Conservation (phyloP, 1,139 yeast species). For the Debaryomyces psychrophilus region DNA sequence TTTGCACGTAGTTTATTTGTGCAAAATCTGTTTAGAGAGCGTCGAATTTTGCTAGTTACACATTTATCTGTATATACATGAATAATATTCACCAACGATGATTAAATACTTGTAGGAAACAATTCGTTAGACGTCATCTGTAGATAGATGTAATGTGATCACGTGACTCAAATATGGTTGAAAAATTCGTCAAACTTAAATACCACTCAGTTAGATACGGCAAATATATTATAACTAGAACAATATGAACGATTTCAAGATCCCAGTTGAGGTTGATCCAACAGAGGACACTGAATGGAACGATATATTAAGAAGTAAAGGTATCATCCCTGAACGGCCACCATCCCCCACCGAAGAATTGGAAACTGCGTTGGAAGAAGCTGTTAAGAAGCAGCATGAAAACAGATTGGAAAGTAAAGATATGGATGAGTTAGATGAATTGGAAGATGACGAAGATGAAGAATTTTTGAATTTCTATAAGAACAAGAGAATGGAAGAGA, state of each 20-base stretch:
- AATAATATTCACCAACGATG: constrained; percentile 4
- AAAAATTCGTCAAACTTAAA: constrained; percentile 1
- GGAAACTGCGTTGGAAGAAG: constrained; percentile 87
- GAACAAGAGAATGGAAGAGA: constrained; percentile 72
- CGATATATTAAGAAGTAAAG: constrained; percentile 86
- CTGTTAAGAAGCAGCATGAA: constrained; percentile 72
- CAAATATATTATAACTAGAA: not conserved
- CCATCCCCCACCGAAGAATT: constrained; percentile 86
- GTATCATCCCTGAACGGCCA: constrained; percentile 89
- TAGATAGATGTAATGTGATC: not conserved
- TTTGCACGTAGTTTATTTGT: constrained; percentile 1
- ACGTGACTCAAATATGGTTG: constrained; percentile 4
- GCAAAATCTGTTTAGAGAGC: not conserved
- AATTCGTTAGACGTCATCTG: not conserved
- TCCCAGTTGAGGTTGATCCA: constrained; percentile 91
- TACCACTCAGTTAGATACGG: not conserved
- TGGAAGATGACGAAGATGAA: constrained; percentile 81
- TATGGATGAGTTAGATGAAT: constrained; percentile 76
- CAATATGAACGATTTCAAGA: constrained; percentile 38
- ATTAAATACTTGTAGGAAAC: constrained; percentile 1
- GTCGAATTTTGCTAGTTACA: constrained; percentile 1
- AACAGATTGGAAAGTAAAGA: constrained; percentile 75
- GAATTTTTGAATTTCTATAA: constrained; percentile 74
- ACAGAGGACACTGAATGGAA: constrained; percentile 99
- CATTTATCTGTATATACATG: constrained; percentile 9